A percentile compares a stretch with the other conserved stretches of the same genome.
phyloP scores from a whole-genome alignment of 2,329 filamentous ascomycete species.

The Phialophora macrospora region DNA sequence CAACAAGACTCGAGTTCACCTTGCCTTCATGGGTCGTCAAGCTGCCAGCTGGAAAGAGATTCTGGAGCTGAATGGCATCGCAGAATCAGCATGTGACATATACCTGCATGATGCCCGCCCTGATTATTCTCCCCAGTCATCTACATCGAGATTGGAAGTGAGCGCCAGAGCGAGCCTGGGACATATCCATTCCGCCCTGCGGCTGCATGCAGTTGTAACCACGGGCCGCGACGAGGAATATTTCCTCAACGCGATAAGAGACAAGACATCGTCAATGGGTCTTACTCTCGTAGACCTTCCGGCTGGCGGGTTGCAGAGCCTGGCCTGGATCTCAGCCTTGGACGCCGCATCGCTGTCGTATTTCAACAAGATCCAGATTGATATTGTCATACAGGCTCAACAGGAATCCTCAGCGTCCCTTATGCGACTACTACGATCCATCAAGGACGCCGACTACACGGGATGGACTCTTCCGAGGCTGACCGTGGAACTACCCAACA shows the following conservation, averaged over 20 bases:
- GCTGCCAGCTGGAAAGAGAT: conserved; percentile 72
- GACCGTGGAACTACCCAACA: conserved; percentile 79
- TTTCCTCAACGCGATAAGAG: conserved; percentile 66
- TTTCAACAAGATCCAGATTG: conserved; percentile 78
- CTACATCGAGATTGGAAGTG: conserved; percentile 69
- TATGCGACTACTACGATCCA: conserved; percentile 71
- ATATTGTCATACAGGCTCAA: conserved; percentile 78
- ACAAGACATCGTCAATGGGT: conserved; percentile 57
- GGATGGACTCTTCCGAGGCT: conserved; percentile 72
- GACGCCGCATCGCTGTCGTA: conserved; percentile 54
- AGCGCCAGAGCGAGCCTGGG: conserved; percentile 68
- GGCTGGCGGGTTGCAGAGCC: conserved; percentile 62
- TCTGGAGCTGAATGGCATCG: conserved; percentile 78
- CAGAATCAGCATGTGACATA: conserved; percentile 67
- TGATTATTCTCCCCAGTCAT: conserved; percentile 72
- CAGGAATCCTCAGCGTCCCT: conserved; percentile 37
- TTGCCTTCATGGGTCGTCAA: conserved; percentile 76
- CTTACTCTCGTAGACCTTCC: conserved; percentile 78
- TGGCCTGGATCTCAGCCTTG: conserved; percentile 73
- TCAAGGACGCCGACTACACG: conserved; percentile 75
- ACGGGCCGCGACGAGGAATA: conserved; percentile 75
- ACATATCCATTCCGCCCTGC: conserved; percentile 74
- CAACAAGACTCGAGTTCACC: conserved; percentile 76
- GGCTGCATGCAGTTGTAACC: conserved; percentile 75
- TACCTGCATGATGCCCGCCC: conserved; percentile 74